Conservation (phyloP, 371 early-diverging fungal species). For the Apophysomyces ossiformis region DNA sequence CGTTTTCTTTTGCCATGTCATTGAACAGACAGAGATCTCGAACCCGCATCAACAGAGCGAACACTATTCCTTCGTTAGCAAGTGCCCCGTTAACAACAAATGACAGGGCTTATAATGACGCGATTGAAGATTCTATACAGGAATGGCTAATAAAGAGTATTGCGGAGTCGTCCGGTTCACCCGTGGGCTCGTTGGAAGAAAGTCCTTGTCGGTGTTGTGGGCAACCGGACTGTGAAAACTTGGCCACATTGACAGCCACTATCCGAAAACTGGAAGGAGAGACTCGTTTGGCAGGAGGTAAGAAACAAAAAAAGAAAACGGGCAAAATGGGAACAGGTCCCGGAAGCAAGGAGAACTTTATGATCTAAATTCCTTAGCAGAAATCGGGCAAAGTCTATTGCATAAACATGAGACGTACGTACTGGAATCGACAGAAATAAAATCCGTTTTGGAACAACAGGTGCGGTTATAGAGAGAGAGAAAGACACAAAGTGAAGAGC, state of each 20-base stretch:
- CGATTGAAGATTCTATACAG: slow-evolving; percentile 43
- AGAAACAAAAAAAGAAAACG: slow-evolving; percentile 1
- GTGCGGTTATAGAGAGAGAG: slow-evolving; percentile 15
- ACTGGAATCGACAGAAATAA: slow-evolving; percentile 32
- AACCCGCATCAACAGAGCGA: slow-evolving; percentile 4
- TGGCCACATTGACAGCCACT: slow-evolving; percentile 30
- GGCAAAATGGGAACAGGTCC: background rate
- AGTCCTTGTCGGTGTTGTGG: slow-evolving; percentile 37
- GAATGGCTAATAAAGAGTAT: slow-evolving; percentile 42
- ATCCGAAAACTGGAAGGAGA: slow-evolving; percentile 43
- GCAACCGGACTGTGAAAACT: slow-evolving; percentile 26
- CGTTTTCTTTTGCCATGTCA: slow-evolving; percentile 4
- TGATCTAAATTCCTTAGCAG: slow-evolving; percentile 19
- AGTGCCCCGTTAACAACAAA: background rate
- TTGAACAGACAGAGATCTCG: slow-evolving; percentile 10
- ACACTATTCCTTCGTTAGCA: slow-evolving; percentile 7
- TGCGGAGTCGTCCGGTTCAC: slow-evolving; percentile 23
- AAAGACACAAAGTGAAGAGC: background rate
- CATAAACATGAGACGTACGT: slow-evolving; percentile 45
- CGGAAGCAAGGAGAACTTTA: background rate
- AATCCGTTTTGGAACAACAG: slow-evolving; percentile 33
- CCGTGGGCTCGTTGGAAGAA: slow-evolving; percentile 24
- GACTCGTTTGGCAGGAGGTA: slow-evolving; percentile 49
- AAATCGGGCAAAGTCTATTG: slow-evolving; percentile 46
- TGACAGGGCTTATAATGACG: slow-evolving; percentile 5